Evolutionary conservation across 306 rosid species (phyloP), one percentile per base, ranked within the genome.

Genomic region (Ochetophila trinervis): DNA sequence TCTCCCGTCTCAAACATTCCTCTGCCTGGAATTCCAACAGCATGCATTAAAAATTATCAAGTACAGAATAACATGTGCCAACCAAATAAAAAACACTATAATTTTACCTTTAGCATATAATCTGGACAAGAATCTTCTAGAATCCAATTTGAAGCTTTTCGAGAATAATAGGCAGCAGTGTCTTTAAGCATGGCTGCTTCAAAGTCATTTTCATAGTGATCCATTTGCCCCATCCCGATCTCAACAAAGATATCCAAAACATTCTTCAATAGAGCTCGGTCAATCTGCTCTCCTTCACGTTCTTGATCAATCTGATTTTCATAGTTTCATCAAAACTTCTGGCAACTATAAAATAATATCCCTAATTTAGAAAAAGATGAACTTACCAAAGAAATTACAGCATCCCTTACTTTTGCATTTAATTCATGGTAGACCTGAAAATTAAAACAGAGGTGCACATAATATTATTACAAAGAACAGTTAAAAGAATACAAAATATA

Each of bases 211-310:
- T 84, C 82, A 47, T 81, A 66, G 42, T 60, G 68, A 40, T 76
- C 83, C 82, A 70, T 80, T 65, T 75, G 74, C 54, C 69, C 83
- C 70, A 76, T 76, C 20, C 88, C 90, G 27, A 90, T 83, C 84
- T 90, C 90, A 10, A 78, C 72, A 74, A 76, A 82, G 66, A 87
- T 72, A 70, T 78, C 85, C 63, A 87, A 66, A 50, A 82, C 76
- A 62, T 83, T 76, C 66, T 83, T 83, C 62, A 87, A 63, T 59
- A 90, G 59, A 73, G 81, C 82, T 65, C 70, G 74, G 57, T 90
- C 88, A 54, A 87, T 83, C 72, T 83, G 76, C 79, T 79, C 85
- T 70, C 86, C 91, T 53, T 86, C 88, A 32, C 78, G 85, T 60
- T 81, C 84, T 60, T 72, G 77, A 70, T 72, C 85, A 68, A 85